Base-by-base conservation (phyloP, 768 basidiomycete species). In the Peribolospora baueri region DNA sequence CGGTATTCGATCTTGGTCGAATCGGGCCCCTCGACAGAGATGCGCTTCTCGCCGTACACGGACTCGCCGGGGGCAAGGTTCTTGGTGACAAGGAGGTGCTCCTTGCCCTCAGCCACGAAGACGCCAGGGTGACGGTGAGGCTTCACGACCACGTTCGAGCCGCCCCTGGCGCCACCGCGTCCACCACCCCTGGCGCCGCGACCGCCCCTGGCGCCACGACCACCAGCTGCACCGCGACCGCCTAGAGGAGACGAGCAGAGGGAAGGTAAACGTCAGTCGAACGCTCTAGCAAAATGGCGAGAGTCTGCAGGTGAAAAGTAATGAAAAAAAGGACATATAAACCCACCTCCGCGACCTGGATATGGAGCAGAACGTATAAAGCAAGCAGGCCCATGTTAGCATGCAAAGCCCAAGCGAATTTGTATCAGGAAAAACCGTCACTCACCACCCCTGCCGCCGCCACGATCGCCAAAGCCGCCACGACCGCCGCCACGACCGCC, bases 41-140 rank as follows among this genome's bases (percentile, higher is more conserved):
- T 87, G 65, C 91, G 76, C 73, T 98, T 98, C 70, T 98, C 93
- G 58, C 93, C 93, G 67, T 98, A 98, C 7, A 98, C 91, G 5
- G 83, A 82, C 66, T 97, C 93, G 49, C 93, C 93, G 1, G 93
- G 93, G 46, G 84, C 87, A 67, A 98, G 76, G 69, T 95, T 97
- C 72, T 88, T 87, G 45, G 93, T 97, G 68, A 98, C 93, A 61
- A 98, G 73, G 69, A 97, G 76, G 63, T 84, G 81, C 64, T 97
- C 93, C 70, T 98, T 97, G 68, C 88, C 90, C 62, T 72, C 71
- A 56, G 93, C 93, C 64, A 98, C 82, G 72, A 95, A 98, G 53
- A 98, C 76, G 51, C 93, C 93, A 42, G 78, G 70, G 68, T 98
- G 93, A 65, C 82, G 75, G 73, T 98, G 93, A 0, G 91, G 88